Percentiles rank a stretch among this genome's conserved stretches.
phyloP scores from a whole-genome alignment of 371 early-diverging fungal genomes.

The Phascolomyces articulosus region DNA sequence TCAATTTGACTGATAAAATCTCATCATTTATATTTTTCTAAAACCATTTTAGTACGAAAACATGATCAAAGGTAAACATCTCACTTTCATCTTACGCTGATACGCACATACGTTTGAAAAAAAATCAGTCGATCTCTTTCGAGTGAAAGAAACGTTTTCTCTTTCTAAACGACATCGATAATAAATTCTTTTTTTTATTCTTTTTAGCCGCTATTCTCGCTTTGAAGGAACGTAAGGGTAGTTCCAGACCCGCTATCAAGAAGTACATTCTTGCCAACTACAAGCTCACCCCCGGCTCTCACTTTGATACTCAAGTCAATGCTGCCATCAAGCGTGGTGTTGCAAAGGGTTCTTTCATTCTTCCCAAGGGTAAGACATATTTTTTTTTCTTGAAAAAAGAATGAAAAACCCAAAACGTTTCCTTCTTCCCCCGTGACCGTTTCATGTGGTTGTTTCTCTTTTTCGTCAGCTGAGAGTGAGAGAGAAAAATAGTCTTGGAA shows the following conservation, averaged over 20 bases:
- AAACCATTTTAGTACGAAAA: slow-evolving; percentile 37
- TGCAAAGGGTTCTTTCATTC: slow-evolving; percentile 63
- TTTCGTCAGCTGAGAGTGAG: neutral
- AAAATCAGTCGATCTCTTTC: slow-evolving; percentile 1
- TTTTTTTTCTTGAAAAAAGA: too few relatives aligned
- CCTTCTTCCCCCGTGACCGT: slow-evolving; percentile 5
- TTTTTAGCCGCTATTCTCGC: slow-evolving; percentile 58
- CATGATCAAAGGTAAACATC: slow-evolving; percentile 46
- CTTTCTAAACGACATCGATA: neutral
- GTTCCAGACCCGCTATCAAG: slow-evolving; percentile 80
- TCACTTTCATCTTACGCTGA: too few relatives aligned
- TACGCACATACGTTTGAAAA: neutral
- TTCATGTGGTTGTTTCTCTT: slow-evolving; percentile 3
- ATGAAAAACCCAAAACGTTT: too few relatives aligned
- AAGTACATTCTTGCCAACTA: slow-evolving; percentile 85
- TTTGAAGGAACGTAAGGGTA: slow-evolving; percentile 81
- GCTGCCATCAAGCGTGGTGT: slow-evolving; percentile 80
- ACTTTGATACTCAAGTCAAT: slow-evolving; percentile 67
- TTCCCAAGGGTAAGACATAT: slow-evolving; percentile 66
- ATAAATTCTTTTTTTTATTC: neutral
- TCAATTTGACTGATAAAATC: neutral
- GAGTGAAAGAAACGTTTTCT: too few relatives aligned
- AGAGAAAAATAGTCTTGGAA: neutral
- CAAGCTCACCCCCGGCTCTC: slow-evolving; percentile 52
- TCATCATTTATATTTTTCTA: too few relatives aligned